Percentiles rank a stretch among this genome's conserved stretches.
Evolutionary conservation across 2,329 filamentous ascomycete species (phyloP).

Genomic region (Trichoderma koningiopsis): DNA sequence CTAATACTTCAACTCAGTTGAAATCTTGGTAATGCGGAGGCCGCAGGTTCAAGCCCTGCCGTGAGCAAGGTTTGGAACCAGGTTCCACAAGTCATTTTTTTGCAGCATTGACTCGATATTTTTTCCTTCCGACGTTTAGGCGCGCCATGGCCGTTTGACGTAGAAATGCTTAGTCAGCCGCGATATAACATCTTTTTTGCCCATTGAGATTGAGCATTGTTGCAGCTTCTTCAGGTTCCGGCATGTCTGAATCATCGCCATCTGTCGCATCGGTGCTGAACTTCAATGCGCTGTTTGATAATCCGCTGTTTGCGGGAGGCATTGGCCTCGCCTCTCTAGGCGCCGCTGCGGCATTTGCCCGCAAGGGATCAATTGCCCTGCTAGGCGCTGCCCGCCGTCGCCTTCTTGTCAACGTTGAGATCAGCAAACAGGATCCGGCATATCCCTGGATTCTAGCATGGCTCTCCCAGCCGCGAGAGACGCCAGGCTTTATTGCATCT

Average conservation of each 20-base stretch:
- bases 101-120: background rate
- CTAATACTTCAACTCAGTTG: conserved; percentile 11
- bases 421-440: conserved; percentile 88
- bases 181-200: background rate
- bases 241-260: conserved; percentile 38
- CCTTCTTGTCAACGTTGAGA: conserved; percentile 92
- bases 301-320: conserved; percentile 69
- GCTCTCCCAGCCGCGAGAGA: conserved; percentile 80
- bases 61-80: background rate
- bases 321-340: conserved; percentile 90
- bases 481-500: conserved; percentile 60
- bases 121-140: background rate
- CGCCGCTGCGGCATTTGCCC: conserved; percentile 76
- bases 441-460: conserved; percentile 94
- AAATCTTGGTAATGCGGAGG: conserved; percentile 20
- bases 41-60: conserved; percentile 24
- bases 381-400: conserved; percentile 77
- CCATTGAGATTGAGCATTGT: background rate
- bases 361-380: conserved; percentile 72
- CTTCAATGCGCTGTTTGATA: conserved; percentile 63
- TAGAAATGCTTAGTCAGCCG: conserved; percentile 3
- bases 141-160: background rate
- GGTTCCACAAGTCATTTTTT: background rate
- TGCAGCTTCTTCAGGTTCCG: conserved; percentile 23
- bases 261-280: conserved; percentile 44